Conservation (phyloP, 306 rosid genomes). For the Quercus agrifolia region DNA sequence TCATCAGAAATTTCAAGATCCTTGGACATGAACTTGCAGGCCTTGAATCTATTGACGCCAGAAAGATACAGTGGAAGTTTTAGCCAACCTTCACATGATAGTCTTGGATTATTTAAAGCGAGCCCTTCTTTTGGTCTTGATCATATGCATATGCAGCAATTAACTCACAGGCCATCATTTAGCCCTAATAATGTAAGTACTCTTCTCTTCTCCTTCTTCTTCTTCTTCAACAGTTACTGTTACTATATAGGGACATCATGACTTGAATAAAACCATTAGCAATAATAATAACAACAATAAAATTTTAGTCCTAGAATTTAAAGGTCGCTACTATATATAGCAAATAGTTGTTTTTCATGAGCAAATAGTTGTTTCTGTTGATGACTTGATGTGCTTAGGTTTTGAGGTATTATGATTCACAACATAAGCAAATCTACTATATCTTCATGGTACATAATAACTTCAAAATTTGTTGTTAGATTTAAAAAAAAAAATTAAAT, state of each 20-base stretch:
- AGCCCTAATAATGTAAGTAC: conserved; percentile 42
- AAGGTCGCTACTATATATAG: no score
- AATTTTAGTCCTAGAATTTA: no score
- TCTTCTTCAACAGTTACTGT: not conserved
- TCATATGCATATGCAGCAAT: conserved; percentile 47
- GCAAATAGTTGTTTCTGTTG: not conserved
- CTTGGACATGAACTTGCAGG: conserved; percentile 45
- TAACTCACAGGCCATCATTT: conserved; percentile 19
- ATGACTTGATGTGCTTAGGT: not conserved
- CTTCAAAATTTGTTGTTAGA: not conserved
- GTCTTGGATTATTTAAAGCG: conserved; percentile 19
- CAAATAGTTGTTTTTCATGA: no score
- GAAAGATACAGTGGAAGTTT: conserved; percentile 22
- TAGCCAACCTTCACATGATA: conserved; percentile 29
- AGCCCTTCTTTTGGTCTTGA: conserved; percentile 36
- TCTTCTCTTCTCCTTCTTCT: not conserved
- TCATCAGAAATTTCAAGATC: conserved; percentile 29
- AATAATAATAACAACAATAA: no score
- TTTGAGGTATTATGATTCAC: not conserved
- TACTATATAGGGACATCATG: no score
- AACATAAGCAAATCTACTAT: not conserved
- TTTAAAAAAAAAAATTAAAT: no score
- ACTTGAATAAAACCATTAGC: no score
- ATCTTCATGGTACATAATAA: not conserved
- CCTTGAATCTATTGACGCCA: conserved; percentile 42